Evolutionary conservation across 2,329 filamentous ascomycete genomes (phyloP), one percentile per base, ranked within the genome.

Genomic region (Colletotrichum shisoi): DNA sequence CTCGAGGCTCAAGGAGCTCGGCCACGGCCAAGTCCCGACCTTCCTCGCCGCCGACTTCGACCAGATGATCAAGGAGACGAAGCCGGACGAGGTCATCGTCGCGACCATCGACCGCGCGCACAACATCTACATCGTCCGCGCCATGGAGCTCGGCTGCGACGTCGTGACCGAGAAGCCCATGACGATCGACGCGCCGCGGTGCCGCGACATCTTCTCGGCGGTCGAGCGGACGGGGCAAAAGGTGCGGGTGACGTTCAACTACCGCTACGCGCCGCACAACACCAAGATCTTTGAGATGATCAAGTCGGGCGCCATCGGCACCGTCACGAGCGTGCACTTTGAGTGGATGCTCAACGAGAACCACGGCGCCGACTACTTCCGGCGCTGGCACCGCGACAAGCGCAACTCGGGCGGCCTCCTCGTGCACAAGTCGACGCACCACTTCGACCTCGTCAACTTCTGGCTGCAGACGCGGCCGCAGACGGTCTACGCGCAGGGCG

Each of bases 91-190:
- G 72, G 81, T 89, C 17, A 88, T 89, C 69, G 80, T 89, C 17
- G 88, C 86, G 0, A 88, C 86, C 0, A 87, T 89, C 71, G 87
- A 89, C 75, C 82, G 86, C 31, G 87, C 85, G 4, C 87, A 89
- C 74, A 79, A 88, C 71, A 80, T 78, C 34, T 89, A 89, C 76
- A 88, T 88, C 56, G 79, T 87, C 5, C 81, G 83, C 3, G 85
- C 87, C 0, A 77, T 89, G 56, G 81, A 83, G 49, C 73, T 83
- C 4, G 82, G 81, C 8, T 83, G 81, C 69, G 78, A 83, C 67
- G 82, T 82, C 3, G 78, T 84, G 19, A 83, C 80, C 0, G 82
- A 84, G 70, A 84, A 84, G 71, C 82, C 82, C 1, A 84, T 84
- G 82, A 84, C 82, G 1, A 82, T 84, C 57, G 81, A 84, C 62